Conservation (phyloP, 345 rosid species). For the Eucalyptus shirleyi region DNA sequence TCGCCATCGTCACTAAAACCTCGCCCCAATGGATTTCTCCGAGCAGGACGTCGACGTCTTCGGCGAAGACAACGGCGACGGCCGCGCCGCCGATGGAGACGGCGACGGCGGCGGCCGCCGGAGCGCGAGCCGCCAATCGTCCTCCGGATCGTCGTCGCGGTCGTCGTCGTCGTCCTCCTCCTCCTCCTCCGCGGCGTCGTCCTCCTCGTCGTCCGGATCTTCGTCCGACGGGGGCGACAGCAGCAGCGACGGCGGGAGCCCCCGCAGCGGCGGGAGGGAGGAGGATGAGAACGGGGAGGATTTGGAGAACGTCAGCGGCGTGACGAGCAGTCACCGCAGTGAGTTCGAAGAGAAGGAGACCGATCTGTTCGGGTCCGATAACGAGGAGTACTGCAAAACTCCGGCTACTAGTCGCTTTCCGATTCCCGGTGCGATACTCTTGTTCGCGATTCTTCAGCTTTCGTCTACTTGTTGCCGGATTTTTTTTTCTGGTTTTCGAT, state of each 20-base stretch:
- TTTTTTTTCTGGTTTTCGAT: not conserved
- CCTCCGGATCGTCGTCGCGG: conserved; percentile 36
- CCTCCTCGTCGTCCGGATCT: conserved; percentile 19
- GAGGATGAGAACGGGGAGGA: conserved; percentile 24
- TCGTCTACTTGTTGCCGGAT: not conserved
- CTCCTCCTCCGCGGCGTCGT: conserved; percentile 18
- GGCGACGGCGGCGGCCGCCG: conserved; percentile 1
- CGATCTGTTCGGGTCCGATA: conserved; percentile 89
- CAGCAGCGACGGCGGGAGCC: conserved; percentile 39
- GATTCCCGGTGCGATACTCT: conserved; percentile 48
- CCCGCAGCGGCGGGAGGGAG: conserved; percentile 16
- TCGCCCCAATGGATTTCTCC: conserved; percentile 13
- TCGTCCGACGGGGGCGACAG: conserved; percentile 11
- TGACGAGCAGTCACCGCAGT: not conserved
- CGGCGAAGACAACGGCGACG: conserved; percentile 18
- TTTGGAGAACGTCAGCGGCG: conserved; percentile 4
- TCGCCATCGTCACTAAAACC: not conserved
- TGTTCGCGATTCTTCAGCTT: not conserved
- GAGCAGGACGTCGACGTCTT: conserved; percentile 24
- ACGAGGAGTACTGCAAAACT: conserved; percentile 80
- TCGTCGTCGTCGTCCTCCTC: conserved; percentile 41
- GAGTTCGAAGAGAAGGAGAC: conserved; percentile 7
- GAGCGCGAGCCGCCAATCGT: conserved; percentile 19
- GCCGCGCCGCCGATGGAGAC: not conserved
- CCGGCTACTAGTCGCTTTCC: conserved; percentile 44